phyloP scores from a whole-genome alignment of 495 filamentous ascomycete species.

The Halenospora varia region DNA sequence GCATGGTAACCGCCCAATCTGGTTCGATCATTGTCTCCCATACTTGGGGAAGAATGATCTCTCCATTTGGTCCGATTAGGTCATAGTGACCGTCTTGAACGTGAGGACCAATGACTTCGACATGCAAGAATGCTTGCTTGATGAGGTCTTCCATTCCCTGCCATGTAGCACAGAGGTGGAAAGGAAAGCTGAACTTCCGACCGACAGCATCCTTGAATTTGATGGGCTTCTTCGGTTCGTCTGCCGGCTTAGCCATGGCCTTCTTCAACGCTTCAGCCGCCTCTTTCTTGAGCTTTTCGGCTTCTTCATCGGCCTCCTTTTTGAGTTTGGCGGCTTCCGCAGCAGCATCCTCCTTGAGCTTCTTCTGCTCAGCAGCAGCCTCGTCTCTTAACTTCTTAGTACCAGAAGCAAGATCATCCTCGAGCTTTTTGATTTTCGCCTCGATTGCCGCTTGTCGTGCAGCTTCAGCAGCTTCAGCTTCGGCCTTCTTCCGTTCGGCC shows the following conservation, averaged over 20 bases:
- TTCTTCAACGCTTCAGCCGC: slow-evolving; percentile 28
- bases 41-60: slow-evolving; percentile 44
- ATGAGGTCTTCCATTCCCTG: slow-evolving; percentile 50
- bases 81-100: slow-evolving; percentile 43
- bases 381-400: slow-evolving; percentile 15
- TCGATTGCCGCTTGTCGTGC: slow-evolving; percentile 35
- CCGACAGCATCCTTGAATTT: slow-evolving; percentile 66
- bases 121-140: slow-evolving; percentile 40
- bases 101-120: slow-evolving; percentile 38
- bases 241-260: slow-evolving; percentile 26
- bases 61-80: slow-evolving; percentile 35
- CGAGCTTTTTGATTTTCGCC: slow-evolving; percentile 30
- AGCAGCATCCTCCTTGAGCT: slow-evolving; percentile 12
- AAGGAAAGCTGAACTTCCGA: slow-evolving; percentile 61
- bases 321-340: slow-evolving; percentile 23
- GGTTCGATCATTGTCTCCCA: slow-evolving; percentile 48
- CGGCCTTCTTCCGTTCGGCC: slow-evolving; percentile 22
- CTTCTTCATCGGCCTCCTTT: slow-evolving; percentile 22
- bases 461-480: slow-evolving; percentile 33
- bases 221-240: slow-evolving; percentile 56
- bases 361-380: slow-evolving; percentile 19
- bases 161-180: slow-evolving; percentile 63
- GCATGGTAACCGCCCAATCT: slow-evolving; percentile 74
- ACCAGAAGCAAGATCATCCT: slow-evolving; percentile 18
- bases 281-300: slow-evolving; percentile 29